Evolutionary conservation across 2,329 filamentous ascomycete genomes (phyloP).

Genomic region (Exutisphaerella laricina): DNA sequence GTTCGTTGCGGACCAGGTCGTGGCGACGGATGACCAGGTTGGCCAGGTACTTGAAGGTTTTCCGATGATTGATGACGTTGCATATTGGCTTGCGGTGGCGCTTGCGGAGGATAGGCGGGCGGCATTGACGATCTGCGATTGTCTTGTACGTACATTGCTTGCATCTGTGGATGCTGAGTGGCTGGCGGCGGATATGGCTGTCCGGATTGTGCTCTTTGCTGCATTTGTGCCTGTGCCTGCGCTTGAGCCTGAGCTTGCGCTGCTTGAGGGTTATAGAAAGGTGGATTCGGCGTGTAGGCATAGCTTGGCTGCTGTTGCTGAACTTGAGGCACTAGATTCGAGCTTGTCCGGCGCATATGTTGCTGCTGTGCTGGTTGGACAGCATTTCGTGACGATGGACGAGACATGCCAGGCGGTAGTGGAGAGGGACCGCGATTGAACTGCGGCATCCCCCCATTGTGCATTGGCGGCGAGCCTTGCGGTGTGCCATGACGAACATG

Average conservation of each 20-base stretch:
- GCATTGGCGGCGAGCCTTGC: conserved; percentile 82
- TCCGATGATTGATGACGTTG: conserved; percentile 28
- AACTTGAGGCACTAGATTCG: conserved; percentile 61
- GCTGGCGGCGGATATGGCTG: conserved; percentile 23
- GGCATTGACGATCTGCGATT: conserved; percentile 68
- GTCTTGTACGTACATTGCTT: conserved; percentile 71
- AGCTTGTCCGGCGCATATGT: conserved; percentile 65
- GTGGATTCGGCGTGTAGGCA: conserved; percentile 77
- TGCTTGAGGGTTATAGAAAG: conserved; percentile 66
- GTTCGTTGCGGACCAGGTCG: conserved; percentile 30
- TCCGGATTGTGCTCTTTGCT: conserved; percentile 24
- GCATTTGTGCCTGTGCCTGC: conserved; percentile 43
- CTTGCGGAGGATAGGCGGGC: conserved; percentile 58
- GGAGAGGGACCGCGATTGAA: conserved; percentile 73
- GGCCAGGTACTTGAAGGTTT: conserved; percentile 31
- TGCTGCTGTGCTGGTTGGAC: conserved; percentile 54
- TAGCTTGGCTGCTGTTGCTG: conserved; percentile 56
- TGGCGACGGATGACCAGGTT: conserved; percentile 35
- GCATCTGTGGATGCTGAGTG: conserved; percentile 43
- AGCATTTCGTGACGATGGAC: conserved; percentile 75
- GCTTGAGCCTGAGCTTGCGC: conserved; percentile 33
- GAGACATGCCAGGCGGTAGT: conserved; percentile 68
- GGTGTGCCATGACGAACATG: conserved; percentile 78
- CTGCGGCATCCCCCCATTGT: conserved; percentile 63
- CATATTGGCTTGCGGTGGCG: conserved; percentile 52